phyloP scores from a whole-genome alignment of 768 basidiomycete genomes.

The Suillus paluster region DNA sequence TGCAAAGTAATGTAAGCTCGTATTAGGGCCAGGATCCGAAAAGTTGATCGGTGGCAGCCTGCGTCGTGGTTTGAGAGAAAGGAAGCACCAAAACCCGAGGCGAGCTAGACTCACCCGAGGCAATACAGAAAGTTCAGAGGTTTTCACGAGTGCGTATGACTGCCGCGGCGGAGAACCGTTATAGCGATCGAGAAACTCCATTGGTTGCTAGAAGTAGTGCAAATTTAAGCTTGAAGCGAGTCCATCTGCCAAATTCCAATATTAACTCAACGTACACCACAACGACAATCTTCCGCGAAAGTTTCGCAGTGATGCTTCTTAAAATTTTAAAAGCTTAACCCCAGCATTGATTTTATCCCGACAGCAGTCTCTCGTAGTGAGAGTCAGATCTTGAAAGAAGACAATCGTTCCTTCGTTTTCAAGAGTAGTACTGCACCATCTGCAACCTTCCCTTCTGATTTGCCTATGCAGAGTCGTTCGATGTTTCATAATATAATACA shows the following conservation, averaged over 20 bases:
- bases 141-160: background rate
- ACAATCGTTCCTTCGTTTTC: too few relatives aligned
- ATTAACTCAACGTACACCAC: background rate
- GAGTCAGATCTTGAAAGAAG: too few relatives aligned
- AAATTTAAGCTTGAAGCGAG: background rate
- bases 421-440: too few relatives aligned
- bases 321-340: background rate
- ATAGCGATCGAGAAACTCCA: background rate
- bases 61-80: background rate
- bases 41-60: slow-evolving; percentile 4
- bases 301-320: background rate
- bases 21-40: background rate
- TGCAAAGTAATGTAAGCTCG: background rate
- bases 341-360: background rate
- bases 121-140: background rate
- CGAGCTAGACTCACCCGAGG: background rate
- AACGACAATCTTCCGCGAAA: background rate
- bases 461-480: background rate
- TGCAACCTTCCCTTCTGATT: background rate
- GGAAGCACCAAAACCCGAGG: slow-evolving; percentile 5
- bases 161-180: background rate
- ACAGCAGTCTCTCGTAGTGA: too few relatives aligned
- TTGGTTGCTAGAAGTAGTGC: background rate
- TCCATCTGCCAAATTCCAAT: too few relatives aligned
- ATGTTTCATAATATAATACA: background rate